Base-by-base conservation (phyloP, 2,329 filamentous ascomycete genomes). In the Phoma sp. region DNA sequence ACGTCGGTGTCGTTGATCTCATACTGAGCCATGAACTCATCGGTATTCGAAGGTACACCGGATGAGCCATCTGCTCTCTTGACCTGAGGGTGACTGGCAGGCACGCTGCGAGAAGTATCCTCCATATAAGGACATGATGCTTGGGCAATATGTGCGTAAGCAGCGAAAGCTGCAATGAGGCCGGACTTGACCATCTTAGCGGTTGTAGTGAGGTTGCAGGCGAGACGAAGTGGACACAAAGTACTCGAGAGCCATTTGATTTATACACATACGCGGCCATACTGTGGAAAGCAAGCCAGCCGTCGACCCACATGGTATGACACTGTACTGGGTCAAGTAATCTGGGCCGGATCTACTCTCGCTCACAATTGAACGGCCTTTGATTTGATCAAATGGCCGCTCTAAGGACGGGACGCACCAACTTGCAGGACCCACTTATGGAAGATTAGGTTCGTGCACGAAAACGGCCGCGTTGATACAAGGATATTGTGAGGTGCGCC, bases 101-200 rank as follows among this genome's bases (percentile, higher is more conserved):
- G 68, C 32, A 68, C 51, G 38, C 68, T 65, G 34, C 58, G 62
- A 56, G 66, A 58, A 37, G 73, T 65, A 21, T 53, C 59, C 23
- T 67, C 64, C 74, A 76, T 76, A 46, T 66, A 73, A n/a, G 74
- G 74, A 46, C 74, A 76, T 57, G 56, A 60, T 47, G 67, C 67
- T 32, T 66, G 43, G 25, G 60, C 59, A 51, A 68, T 32, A 21
- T 61, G 61, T 36, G 53, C 49, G 34, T 55, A 64, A 42, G 61
- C 64, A 60, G 68, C 64, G 21, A 71, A 39, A 21, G 65, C 65
- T 47, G 62, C 62, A 36, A 74, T 50, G 40, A 66, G 42, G 23
- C 51, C 47, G 33, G 58, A 43, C 33, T 57, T 56, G 17, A 71
- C 53, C 71, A 73, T 73, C 7, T 59, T 69, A 48, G 40, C 25